Percentiles rank a stretch among this genome's conserved stretches.
These are phyloP conservation scores for Tetragonia tetragonoides DNA, from an alignment of 148 eudicot species.

Conservation along the genomic window DNA sequence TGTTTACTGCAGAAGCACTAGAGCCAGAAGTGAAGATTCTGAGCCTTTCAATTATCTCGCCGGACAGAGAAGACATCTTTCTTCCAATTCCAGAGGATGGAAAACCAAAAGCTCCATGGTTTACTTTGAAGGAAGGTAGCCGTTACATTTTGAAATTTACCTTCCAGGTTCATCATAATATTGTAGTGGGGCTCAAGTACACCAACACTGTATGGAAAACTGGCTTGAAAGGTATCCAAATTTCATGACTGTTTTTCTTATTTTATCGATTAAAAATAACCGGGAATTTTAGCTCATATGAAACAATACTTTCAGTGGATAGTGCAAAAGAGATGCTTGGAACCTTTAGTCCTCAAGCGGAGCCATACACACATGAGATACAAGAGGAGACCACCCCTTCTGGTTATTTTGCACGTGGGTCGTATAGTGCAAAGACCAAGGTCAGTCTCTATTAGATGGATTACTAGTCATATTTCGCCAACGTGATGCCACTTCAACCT, in stretches of 20 bases:
- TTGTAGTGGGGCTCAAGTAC: slow-evolving; percentile 65
- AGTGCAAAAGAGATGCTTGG: slow-evolving; percentile 65
- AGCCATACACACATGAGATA: slow-evolving; percentile 59
- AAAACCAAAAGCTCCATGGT: slow-evolving; percentile 63
- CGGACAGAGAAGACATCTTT: slow-evolving; percentile 54
- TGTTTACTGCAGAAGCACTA: slow-evolving; percentile 41
- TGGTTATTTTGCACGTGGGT: slow-evolving; percentile 65
- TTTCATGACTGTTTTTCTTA: background rate
- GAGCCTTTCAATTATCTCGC: slow-evolving; percentile 54
- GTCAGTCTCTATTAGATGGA: slow-evolving; percentile 24
- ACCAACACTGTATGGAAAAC: slow-evolving; percentile 68
- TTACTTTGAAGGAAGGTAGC: slow-evolving; percentile 70
- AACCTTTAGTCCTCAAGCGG: slow-evolving; percentile 67
- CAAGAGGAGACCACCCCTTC: slow-evolving; percentile 67
- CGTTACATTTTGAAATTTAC: slow-evolving; percentile 58
- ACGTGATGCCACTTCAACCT: too few relatives aligned
- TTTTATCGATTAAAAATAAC: background rate
- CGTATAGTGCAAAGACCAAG: slow-evolving; percentile 60
- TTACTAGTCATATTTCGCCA: background rate
- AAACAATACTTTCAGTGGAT: slow-evolving; percentile 41
- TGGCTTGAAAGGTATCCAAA: slow-evolving; percentile 52
- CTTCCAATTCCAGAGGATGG: slow-evolving; percentile 64
- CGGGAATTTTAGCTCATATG: background rate
- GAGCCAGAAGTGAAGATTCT: slow-evolving; percentile 71
- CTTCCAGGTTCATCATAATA: slow-evolving; percentile 58